phyloP scores from a whole-genome alignment of 805 yeast species.

The Starmerella apicola region DNA sequence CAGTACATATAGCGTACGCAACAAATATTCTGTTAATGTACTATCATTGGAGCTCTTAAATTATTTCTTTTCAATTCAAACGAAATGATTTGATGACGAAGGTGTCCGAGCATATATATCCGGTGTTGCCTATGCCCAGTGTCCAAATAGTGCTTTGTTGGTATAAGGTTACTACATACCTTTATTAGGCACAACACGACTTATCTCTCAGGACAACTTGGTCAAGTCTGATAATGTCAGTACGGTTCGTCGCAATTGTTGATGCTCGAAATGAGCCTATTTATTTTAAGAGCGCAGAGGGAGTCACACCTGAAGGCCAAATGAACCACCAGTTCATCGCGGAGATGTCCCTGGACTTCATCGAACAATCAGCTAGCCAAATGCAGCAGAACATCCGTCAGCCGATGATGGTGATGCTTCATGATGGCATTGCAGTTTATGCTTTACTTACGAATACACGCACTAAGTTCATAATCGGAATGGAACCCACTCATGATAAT shows the following conservation, averaged over 20 bases:
- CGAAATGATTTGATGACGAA: too few species aligned
- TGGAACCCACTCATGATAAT: constrained; percentile 20
- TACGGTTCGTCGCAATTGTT: constrained; percentile 18
- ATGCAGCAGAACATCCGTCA: constrained; percentile 13
- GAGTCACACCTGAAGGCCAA: constrained; percentile 1
- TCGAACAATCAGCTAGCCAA: constrained; percentile 18
- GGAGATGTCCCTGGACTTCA: constrained; percentile 29
- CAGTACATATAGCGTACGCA: too few species aligned
- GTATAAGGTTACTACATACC: too few species aligned
- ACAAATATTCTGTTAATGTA: too few species aligned
- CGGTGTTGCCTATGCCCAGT: too few species aligned
- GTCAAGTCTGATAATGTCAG: constrained; percentile 11
- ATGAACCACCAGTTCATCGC: constrained; percentile 27
- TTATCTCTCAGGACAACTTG: too few species aligned
- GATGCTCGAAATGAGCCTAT: constrained; percentile 12
- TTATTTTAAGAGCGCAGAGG: constrained; percentile 13
- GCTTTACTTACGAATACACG: constrained; percentile 27
- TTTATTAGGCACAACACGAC: too few species aligned
- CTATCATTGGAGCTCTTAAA: too few species aligned
- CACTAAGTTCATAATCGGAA: constrained; percentile 25
- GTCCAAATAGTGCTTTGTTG: too few species aligned
- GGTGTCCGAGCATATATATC: too few species aligned
- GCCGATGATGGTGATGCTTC: constrained; percentile 24
- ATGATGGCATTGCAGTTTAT: constrained; percentile 29
- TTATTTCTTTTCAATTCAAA: too few species aligned